Percentiles rank a stretch among this genome's conserved stretches.
Evolutionary conservation across 805 yeast genomes (phyloP).

Genomic region (Yarrowia deformans): DNA sequence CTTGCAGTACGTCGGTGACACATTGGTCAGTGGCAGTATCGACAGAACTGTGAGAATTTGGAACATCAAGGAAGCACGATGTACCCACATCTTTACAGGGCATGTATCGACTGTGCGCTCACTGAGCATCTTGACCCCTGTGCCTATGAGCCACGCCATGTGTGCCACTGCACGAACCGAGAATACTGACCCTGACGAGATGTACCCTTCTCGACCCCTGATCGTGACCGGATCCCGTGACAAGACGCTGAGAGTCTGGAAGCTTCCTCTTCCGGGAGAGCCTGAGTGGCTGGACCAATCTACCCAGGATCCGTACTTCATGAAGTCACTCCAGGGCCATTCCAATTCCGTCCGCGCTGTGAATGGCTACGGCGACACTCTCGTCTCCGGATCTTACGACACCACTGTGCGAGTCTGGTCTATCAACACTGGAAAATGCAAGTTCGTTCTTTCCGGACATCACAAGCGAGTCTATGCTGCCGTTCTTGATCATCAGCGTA

Average conservation of each 20-base stretch:
- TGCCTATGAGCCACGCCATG: slow-evolving; percentile 42
- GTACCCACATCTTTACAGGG: slow-evolving; percentile 91
- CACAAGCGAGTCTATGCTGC: slow-evolving; percentile 89
- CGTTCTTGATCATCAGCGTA: slow-evolving; percentile 74
- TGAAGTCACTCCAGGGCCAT: slow-evolving; percentile 77
- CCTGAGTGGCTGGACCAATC: slow-evolving; percentile 49
- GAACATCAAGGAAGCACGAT: slow-evolving; percentile 83
- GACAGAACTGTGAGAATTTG: slow-evolving; percentile 94
- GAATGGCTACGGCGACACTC: slow-evolving; percentile 80
- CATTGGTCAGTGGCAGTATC: slow-evolving; percentile 91
- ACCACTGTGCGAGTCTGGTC: slow-evolving; percentile 93
- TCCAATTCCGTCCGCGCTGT: slow-evolving; percentile 84
- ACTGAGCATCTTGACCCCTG: slow-evolving; percentile 78
- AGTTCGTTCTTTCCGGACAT: slow-evolving; percentile 80
- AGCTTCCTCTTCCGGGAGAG: slow-evolving; percentile 62
- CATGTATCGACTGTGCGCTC: slow-evolving; percentile 95
- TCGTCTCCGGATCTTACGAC: slow-evolving; percentile 92
- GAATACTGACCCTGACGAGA: slow-evolving; percentile 64
- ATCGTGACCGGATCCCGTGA: slow-evolving; percentile 91
- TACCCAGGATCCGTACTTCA: slow-evolving; percentile 63
- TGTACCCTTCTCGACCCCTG: slow-evolving; percentile 69
- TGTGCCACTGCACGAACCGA: slow-evolving; percentile 59
- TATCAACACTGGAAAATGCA: slow-evolving; percentile 73
- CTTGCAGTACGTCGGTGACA: slow-evolving; percentile 77
- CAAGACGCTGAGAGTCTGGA: slow-evolving; percentile 83